Evolutionary conservation across 306 rosid genomes (phyloP), one percentile per base, ranked within the genome.

Genomic region (Citrullus colocynthis): DNA sequence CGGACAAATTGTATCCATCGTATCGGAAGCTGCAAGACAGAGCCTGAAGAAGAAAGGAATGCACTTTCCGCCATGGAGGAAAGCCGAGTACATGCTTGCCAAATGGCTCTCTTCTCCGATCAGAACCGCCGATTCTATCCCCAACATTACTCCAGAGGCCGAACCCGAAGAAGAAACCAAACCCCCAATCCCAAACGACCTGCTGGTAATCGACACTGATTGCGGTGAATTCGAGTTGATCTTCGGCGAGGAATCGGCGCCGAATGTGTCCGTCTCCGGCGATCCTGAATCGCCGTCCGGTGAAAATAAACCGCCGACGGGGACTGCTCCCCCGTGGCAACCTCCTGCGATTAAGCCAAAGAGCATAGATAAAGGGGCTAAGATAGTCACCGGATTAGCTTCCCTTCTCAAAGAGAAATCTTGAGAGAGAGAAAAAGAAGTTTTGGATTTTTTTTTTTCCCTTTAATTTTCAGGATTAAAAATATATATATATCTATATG

Each of bases 11-110:
- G 88, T 92, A 18, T 79, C 96, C 30, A 82, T 88, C 59, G 89
- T 91, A 2, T 86, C 99, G 62, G 97, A 92, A 84, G 97, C 96
- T 6, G 96, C 97, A 28, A 91, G 82, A 41, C 93, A 85, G 82
- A 96, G 99, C 77, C 65, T 96, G 80, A 95, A 95, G 89, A 96
- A 88, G 96, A 96, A 96, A 65, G 99, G 98, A 5, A 92, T 96
- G 99, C 99, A 86, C 61, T 79, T 96, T 58, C 99, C 99, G 71
- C 99, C 99, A 16, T 96, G 99, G 99, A 85, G 99, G 75, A 89
- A 89, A 70, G 89, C 96, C 16, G 98, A 96, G 80, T 96, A 96
- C 82, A 91, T 91, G 90, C 77, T 84, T 8, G 97, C 98, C 49
- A 96, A 96, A 80, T 96, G 99, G 99, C 90, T 92, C 77, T 95